Conservation (phyloP, 768 basidiomycete species). For the Pleurotus djamor region DNA sequence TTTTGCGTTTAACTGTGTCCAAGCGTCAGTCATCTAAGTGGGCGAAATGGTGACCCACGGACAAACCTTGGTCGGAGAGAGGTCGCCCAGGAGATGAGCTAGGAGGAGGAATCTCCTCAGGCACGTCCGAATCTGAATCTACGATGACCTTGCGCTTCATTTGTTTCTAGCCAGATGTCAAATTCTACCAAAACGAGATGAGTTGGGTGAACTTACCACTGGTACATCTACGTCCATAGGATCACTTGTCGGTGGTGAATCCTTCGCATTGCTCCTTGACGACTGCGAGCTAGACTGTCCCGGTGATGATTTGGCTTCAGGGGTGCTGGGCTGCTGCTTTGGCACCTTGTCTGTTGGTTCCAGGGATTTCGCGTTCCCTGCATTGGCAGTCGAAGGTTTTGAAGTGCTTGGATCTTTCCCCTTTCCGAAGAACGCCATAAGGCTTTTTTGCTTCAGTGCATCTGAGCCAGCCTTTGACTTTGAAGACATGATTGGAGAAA, state of each 20-base stretch:
- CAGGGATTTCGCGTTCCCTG: background rate
- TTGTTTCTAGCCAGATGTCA: constrained; percentile 24
- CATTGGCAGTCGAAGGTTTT: background rate
- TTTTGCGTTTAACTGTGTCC: constrained; percentile 49
- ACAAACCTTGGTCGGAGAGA: constrained; percentile 27
- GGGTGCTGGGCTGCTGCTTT: background rate
- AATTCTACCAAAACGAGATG: too few species aligned
- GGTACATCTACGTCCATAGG: constrained; percentile 70
- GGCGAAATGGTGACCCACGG: background rate
- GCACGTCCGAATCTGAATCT: constrained; percentile 69
- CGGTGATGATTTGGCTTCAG: constrained; percentile 3
- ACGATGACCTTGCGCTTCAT: constrained; percentile 69
- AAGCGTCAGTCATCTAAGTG: constrained; percentile 12
- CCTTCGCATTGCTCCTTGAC: constrained; percentile 45
- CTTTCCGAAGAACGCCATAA: constrained; percentile 8
- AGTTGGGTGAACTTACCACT: too few species aligned
- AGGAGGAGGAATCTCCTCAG: constrained; percentile 19
- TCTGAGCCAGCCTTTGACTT: constrained; percentile 6
- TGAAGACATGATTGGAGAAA: background rate
- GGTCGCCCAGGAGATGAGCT: constrained; percentile 35
- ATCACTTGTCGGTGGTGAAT: constrained; percentile 79
- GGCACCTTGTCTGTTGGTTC: background rate
- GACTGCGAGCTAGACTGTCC: constrained; percentile 26
- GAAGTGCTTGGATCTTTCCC: background rate
- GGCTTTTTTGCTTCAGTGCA: constrained; percentile 11